Evolutionary conservation across 129 eudicot species (phyloP).

Genomic region (Sambucus nigra): DNA sequence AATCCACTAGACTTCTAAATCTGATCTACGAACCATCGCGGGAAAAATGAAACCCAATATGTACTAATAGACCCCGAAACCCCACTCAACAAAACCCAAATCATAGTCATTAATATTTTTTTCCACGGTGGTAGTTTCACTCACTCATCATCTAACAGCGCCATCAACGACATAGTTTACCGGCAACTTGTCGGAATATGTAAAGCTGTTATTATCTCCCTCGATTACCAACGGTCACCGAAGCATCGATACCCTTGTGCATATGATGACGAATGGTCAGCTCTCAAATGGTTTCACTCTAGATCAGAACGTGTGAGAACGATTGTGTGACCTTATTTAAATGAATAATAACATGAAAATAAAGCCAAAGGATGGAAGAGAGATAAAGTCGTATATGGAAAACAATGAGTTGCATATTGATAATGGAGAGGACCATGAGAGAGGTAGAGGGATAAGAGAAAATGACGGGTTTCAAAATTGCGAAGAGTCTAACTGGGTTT

Average conservation of each 20-base stretch:
- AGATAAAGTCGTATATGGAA: too few relatives aligned
- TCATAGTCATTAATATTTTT: slow-evolving; percentile 69
- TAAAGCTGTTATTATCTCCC: slow-evolving; percentile 66
- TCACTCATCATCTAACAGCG: slow-evolving; percentile 83
- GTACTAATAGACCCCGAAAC: slow-evolving; percentile 45
- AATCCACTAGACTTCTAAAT: slow-evolving; percentile 54
- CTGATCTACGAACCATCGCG: slow-evolving; percentile 48
- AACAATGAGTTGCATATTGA: too few relatives aligned
- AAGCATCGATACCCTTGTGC: slow-evolving; percentile 84
- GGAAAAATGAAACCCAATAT: slow-evolving; percentile 28
- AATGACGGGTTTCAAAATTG: too few relatives aligned
- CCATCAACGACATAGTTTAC: slow-evolving; percentile 77
- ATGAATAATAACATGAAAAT: too few relatives aligned
- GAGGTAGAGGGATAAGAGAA: too few relatives aligned
- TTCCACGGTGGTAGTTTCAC: slow-evolving; percentile 93
- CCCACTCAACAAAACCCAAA: slow-evolving; percentile 56
- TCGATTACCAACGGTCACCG: slow-evolving; percentile 78
- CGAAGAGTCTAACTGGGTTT: too few relatives aligned
- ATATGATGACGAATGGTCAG: slow-evolving; percentile 88
- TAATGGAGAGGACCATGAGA: too few relatives aligned
- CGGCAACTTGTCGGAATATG: slow-evolving; percentile 65
- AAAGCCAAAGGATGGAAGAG: too few relatives aligned
- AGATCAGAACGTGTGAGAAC: too few relatives aligned
- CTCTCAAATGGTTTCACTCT: slow-evolving; percentile 75
- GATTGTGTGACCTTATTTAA: too few relatives aligned